Conservation (phyloP, 768 basidiomycete genomes). For the Cystobasidiopsis lactophilus region DNA sequence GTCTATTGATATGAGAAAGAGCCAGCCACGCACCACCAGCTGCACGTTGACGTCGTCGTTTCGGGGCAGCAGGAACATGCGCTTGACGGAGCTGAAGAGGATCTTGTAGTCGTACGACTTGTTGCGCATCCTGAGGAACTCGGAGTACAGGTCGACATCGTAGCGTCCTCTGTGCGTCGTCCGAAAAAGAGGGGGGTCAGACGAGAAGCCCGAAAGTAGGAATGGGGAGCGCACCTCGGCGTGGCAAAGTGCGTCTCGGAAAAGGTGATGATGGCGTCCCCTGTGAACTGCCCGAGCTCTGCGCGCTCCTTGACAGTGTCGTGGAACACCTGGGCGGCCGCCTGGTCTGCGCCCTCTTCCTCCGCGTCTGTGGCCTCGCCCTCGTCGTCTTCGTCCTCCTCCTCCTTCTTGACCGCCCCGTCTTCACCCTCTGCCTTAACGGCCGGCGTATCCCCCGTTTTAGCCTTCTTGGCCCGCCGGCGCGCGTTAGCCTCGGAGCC, state of each 20-base stretch:
- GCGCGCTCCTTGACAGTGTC: slow-evolving; percentile 90
- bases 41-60: slow-evolving; percentile 78
- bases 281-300: slow-evolving; percentile 71
- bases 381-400: slow-evolving; percentile 17
- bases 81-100: slow-evolving; percentile 62
- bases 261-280: slow-evolving; percentile 80
- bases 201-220: neutral
- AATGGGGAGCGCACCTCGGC: slow-evolving; percentile 31
- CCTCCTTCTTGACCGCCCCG: slow-evolving; percentile 41
- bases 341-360: slow-evolving; percentile 47
- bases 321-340: slow-evolving; percentile 89
- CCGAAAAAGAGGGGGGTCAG: neutral
- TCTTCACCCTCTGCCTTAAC: slow-evolving; percentile 16
- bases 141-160: slow-evolving; percentile 93
- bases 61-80: slow-evolving; percentile 79
- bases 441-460: slow-evolving; percentile 34
- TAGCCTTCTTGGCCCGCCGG: slow-evolving; percentile 31
- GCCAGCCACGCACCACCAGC: slow-evolving; percentile 51
- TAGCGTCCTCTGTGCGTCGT: slow-evolving; percentile 52
- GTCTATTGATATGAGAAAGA: neutral
- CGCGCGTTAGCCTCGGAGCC: slow-evolving; percentile 37
- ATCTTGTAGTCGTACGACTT: slow-evolving; percentile 99
- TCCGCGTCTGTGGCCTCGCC: slow-evolving; percentile 21
- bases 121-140: slow-evolving; percentile 81
- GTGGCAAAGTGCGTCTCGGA: slow-evolving; percentile 86